Percentiles rank a stretch among this genome's conserved stretches.
phyloP scores from a whole-genome alignment of 306 rosid species.

The Trifolium dubium region DNA sequence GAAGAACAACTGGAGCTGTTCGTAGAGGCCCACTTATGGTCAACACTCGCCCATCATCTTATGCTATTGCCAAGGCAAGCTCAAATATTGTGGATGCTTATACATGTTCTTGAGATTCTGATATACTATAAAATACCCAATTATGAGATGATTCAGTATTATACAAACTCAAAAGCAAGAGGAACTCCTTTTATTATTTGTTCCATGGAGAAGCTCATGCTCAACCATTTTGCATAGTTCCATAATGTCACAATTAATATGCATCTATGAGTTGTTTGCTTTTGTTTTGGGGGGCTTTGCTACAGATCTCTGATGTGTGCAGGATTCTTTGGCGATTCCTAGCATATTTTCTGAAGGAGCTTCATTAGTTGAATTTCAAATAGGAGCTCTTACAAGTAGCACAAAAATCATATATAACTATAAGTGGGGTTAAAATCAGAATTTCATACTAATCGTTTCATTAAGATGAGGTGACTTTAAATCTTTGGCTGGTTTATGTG shows the following conservation, averaged over 20 bases:
- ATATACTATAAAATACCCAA: constrained; percentile 52
- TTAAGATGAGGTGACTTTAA: constrained; percentile 52
- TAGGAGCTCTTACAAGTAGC: constrained; percentile 57
- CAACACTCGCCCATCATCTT: constrained; percentile 71
- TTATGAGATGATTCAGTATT: constrained; percentile 53
- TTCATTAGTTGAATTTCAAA: constrained; percentile 52
- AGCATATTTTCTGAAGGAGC: constrained; percentile 51
- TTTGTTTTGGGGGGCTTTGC: constrained; percentile 80
- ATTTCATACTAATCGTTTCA: constrained; percentile 48
- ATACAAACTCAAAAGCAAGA: constrained; percentile 63
- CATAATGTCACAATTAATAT: constrained; percentile 64
- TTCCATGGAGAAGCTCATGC: constrained; percentile 75
- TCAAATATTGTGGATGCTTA: constrained; percentile 68
- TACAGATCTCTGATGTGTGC: constrained; percentile 52
- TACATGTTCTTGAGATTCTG: constrained; percentile 81
- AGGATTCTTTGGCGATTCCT: constrained; percentile 57
- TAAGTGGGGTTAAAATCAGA: constrained; percentile 56
- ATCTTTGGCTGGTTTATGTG: constrained; percentile 52
- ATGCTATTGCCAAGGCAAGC: constrained; percentile 99
- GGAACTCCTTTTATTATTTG: constrained; percentile 54
- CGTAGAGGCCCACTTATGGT: constrained; percentile 79
- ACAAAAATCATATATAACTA: constrained; percentile 48
- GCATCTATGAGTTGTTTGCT: constrained; percentile 66
- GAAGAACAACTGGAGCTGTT: constrained; percentile 60
- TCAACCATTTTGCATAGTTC: constrained; percentile 58